phyloP scores from a whole-genome alignment of 768 basidiomycete species.

The Agrocybe praecox region DNA sequence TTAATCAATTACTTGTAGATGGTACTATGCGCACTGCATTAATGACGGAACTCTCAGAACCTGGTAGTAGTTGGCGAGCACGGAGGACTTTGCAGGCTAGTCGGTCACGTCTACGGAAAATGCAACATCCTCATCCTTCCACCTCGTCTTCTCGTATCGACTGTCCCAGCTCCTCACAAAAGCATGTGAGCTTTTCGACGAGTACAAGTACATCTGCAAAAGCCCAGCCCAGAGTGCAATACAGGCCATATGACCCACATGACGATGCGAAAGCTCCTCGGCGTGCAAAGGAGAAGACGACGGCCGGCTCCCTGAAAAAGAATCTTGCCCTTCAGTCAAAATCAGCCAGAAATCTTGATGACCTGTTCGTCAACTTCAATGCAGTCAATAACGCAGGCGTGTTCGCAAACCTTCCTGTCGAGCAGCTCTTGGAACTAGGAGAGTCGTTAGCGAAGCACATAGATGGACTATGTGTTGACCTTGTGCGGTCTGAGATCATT shows the following conservation, averaged over 20 bases:
- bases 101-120: constrained; percentile 12
- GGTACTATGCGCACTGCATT: constrained; percentile 36
- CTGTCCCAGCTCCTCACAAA: background rate
- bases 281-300: background rate
- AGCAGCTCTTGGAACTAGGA: constrained; percentile 18
- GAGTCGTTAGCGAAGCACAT: constrained; percentile 18
- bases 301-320: background rate
- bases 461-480: constrained; percentile 19
- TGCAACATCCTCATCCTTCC: background rate
- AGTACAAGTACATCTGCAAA: background rate
- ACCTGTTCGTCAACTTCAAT: constrained; percentile 14
- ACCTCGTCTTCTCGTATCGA: background rate
- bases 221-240: background rate
- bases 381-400: constrained; percentile 19
- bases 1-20: constrained; percentile 20
- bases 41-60: constrained; percentile 31
- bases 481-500: constrained; percentile 5
- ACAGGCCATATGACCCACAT: background rate
- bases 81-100: constrained; percentile 17
- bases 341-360: background rate
- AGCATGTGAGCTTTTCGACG: constrained; percentile 1
- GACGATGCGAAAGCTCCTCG: background rate
- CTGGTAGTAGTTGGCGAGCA: background rate
- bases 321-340: background rate
- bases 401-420: constrained; percentile 21